Base-by-base conservation (phyloP, 2,329 filamentous ascomycete species). In the Metarhizium sp. region DNA sequence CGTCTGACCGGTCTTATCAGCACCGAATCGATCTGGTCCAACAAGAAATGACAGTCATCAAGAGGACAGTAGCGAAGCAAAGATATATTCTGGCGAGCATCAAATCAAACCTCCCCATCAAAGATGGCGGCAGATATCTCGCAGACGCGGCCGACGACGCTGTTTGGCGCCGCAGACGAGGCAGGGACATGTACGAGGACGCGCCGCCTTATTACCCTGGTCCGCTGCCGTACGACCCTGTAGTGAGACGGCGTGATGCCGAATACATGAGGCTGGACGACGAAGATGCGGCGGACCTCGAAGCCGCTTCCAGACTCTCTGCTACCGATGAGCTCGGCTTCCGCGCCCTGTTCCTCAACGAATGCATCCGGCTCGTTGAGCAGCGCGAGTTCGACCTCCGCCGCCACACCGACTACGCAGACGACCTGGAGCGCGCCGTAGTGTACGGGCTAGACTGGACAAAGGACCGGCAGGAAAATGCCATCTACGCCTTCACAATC, bases 401-500 rank as follows among this genome's bases (percentile, higher is more conserved):
- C 43, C 64, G 63, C 5, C 63, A 65, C 46, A 59, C 60, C 4
- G 65, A 69, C 18, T 68, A 67, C 45, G 65, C 63, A 8, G 62
- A 63, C 6, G 65, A 69, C 55, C 58, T 71, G 10, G 64, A 69
- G 55, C 61, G 63, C 10, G 61, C 62, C 29, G 59, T 67, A 34
- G 59, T 57, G 11, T 72, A 70, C 57, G 72, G 71, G 52, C 66
- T 75, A 53, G 66, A 71, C 54, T 69, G 66, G 45, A 72, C 70
- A 20, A 74, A 74, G 51, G 73, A 75, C 60, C 66, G 72, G 16
- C 73, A 78, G 54, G 75, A 77, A 54, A 71, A 71, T 42, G 74
- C 75, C 50, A 74, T 78, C 51, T 76, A 76, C 57, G 74, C 72
- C 45, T 78, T 79, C 56, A 78, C 77, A 4, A 69, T 78, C 51